These are phyloP conservation scores for Penicillium sp. DNA, from an alignment of 2,329 filamentous ascomycete species.

Conservation along the genomic window DNA sequence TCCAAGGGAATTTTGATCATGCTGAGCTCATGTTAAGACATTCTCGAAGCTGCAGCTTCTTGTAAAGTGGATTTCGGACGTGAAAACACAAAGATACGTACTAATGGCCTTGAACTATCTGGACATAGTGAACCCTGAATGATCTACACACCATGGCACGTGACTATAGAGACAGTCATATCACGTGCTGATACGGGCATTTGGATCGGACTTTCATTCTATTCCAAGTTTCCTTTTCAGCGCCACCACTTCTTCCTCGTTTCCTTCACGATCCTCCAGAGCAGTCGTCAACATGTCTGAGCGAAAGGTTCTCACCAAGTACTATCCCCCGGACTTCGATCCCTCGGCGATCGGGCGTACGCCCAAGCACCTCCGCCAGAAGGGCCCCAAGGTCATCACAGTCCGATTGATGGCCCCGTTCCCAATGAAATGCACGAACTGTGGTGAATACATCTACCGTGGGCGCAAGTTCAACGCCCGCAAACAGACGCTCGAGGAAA, in stretches of 20 bases:
- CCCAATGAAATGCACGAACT: slow-evolving; percentile 68
- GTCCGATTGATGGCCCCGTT: slow-evolving; percentile 91
- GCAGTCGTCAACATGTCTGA: slow-evolving; percentile 67
- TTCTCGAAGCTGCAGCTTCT: not conserved
- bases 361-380: slow-evolving; percentile 55
- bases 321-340: slow-evolving; percentile 80
- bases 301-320: slow-evolving; percentile 69
- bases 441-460: slow-evolving; percentile 79
- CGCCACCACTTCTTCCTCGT: not conserved
- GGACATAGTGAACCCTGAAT: not conserved
- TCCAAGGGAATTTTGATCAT: not conserved
- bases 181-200: not conserved
- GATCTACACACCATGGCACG: not conserved
- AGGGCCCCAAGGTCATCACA: slow-evolving; percentile 77
- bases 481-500: slow-evolving; percentile 89
- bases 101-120: not conserved
- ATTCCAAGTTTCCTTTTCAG: not conserved
- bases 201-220: not conserved
- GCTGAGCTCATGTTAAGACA: not conserved
- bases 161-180: not conserved
- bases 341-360: slow-evolving; percentile 73
- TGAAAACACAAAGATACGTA: not conserved
- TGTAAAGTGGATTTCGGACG: not conserved
- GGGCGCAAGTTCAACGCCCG: slow-evolving; percentile 93
- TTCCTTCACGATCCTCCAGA: not conserved